A percentile compares a stretch with the other conserved stretches of the same genome.
Evolutionary conservation across 805 yeast genomes (phyloP).

Genomic region (Hagleromyces aurorensis): DNA sequence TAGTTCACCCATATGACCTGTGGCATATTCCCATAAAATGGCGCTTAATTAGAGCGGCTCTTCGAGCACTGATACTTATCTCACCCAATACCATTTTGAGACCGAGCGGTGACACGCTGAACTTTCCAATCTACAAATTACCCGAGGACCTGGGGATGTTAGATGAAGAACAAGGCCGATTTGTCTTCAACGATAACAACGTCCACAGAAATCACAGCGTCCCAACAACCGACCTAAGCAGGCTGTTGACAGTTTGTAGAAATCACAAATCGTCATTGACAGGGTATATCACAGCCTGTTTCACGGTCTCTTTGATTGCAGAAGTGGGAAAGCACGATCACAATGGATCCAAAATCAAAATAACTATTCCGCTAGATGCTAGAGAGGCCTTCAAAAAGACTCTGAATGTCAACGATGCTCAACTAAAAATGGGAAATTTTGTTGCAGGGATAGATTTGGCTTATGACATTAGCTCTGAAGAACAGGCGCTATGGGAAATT

Average conservation of each 20-base stretch:
- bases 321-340: background rate
- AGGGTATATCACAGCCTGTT: conserved; percentile 15
- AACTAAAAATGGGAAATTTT: conserved; percentile 20
- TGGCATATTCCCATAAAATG: conserved; percentile 21
- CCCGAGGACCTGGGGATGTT: conserved; percentile 11
- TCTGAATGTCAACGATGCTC: conserved; percentile 4
- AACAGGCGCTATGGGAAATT: conserved; percentile 12
- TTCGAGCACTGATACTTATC: conserved; percentile 7
- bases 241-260: conserved; percentile 16
- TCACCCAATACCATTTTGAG: conserved; percentile 10
- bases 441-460: conserved; percentile 13
- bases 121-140: conserved; percentile 14
- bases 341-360: conserved; percentile 10
- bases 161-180: too few species aligned
- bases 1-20: conserved; percentile 15
- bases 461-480: conserved; percentile 2
- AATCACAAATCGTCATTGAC: conserved; percentile 18
- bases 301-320: conserved; percentile 6
- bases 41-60: conserved; percentile 11
- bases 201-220: conserved; percentile 13
- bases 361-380: conserved; percentile 23
- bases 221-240: conserved; percentile 6
- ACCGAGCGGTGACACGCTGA: conserved; percentile 8
- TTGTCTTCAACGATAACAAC: too few species aligned
- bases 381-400: conserved; percentile 11